Evolutionary conservation across 306 rosid genomes (phyloP), one percentile per base, ranked within the genome.

Genomic region (Trifolium repens): DNA sequence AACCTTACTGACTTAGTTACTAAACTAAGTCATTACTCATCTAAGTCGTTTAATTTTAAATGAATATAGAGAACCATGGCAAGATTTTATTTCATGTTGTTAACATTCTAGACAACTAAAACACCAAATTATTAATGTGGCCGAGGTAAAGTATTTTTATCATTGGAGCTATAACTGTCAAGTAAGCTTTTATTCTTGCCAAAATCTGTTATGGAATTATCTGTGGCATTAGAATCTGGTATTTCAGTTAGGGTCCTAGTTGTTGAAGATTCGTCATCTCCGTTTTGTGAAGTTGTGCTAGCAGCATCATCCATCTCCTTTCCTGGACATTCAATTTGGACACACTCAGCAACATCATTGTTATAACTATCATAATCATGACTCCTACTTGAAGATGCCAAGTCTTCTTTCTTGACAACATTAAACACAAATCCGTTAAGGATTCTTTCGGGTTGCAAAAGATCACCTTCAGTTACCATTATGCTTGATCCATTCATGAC

Each of bases 361-460:
- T 37, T 42, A 69, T 9, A 72, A 87, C 79, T 85, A 62, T 86
- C 93, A 24, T 61, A 27, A 64, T 87, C 92, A 39, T 81, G 86
- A 80, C 84, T 83, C 82, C 89, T 79, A 79, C 46, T 80, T 47
- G 87, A 53, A 76, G 84, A 67, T 53, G 96, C 39, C 55, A 88
- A 80, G 43, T 86, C 88, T 82, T 89, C 97, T 84, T 88, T 94
- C 96, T 89, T 94, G 43, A 94, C 96, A 67, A 94, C 85, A 81
- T 91, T 94, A 83, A 94, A 87, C 47, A 94, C 85, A 61, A 92
- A 87, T 74, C 97, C 97, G 19, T 91, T 92, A 27, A 74, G 88
- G 69, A 84, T 90, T 84, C 91, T 84, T 85, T 90, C 99, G 1
- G 99, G 96, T 89, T 90, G 99, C 85, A 94, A 83, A 77, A 94